Evolutionary conservation across 2,329 filamentous ascomycete genomes (phyloP).

Genomic region (Ascochyta lentis): DNA sequence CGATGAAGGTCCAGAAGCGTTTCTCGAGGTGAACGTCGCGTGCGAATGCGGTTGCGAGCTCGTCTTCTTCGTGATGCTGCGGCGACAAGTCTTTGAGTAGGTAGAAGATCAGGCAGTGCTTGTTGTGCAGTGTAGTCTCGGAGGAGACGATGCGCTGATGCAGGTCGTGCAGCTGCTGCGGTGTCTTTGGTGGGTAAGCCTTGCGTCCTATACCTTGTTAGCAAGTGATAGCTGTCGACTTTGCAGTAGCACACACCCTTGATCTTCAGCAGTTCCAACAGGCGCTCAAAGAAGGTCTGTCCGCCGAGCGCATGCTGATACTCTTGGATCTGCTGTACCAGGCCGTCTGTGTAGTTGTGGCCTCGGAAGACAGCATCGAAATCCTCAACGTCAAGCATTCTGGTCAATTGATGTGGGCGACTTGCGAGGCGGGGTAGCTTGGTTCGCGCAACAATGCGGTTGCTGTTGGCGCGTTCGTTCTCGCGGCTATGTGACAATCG

Average conservation of each 20-base stretch:
- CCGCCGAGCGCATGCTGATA: constrained; percentile 73
- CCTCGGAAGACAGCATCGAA: constrained; percentile 71
- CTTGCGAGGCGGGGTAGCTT: constrained; percentile 1
- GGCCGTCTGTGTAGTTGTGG: constrained; percentile 33
- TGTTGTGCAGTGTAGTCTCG: constrained; percentile 73
- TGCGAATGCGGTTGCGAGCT: constrained; percentile 66
- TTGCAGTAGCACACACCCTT: constrained; percentile 61
- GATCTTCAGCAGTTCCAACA: constrained; percentile 73
- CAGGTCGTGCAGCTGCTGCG: constrained; percentile 70
- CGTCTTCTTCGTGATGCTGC: constrained; percentile 54
- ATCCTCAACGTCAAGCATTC: constrained; percentile 69
- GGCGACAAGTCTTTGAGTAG: constrained; percentile 76
- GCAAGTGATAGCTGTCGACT: constrained; percentile 3
- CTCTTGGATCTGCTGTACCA: constrained; percentile 65
- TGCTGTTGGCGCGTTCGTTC: constrained; percentile 14
- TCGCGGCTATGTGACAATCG: constrained; percentile 5
- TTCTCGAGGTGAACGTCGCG: constrained; percentile 69
- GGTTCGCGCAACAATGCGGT: constrained; percentile 2
- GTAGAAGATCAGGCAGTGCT: constrained; percentile 84
- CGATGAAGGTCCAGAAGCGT: constrained; percentile 81
- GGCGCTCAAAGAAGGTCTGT: constrained; percentile 78
- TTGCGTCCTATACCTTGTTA: constrained; percentile 58
- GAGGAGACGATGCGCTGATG: constrained; percentile 73
- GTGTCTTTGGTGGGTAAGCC: constrained; percentile 76
- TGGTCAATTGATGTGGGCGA: background rate